phyloP scores from a whole-genome alignment of 2,329 filamentous ascomycete genomes.

The Drechslera avenae region DNA sequence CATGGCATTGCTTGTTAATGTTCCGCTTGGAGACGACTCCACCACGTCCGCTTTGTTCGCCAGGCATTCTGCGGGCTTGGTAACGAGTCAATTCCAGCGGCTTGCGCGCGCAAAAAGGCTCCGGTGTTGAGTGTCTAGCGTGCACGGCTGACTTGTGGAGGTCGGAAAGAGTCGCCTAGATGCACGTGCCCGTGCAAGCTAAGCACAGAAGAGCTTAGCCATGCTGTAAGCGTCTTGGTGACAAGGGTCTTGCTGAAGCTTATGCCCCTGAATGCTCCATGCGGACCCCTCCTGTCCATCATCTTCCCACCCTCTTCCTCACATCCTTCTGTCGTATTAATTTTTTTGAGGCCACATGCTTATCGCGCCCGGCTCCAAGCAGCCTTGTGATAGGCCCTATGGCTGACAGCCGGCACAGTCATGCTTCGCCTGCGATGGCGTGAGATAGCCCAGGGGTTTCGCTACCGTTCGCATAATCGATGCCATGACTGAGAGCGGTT shows the following conservation, averaged over 20 bases:
- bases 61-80: not conserved
- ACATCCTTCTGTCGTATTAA: slow-evolving; percentile 18
- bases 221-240: slow-evolving; percentile 16
- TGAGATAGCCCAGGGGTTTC: slow-evolving; percentile 21
- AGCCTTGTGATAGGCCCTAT: slow-evolving; percentile 16
- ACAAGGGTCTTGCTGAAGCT: slow-evolving; percentile 14
- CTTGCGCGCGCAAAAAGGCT: not conserved
- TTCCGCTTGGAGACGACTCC: not conserved
- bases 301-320: slow-evolving; percentile 12
- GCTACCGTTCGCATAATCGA: slow-evolving; percentile 5
- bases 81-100: not conserved
- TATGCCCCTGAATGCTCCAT: slow-evolving; percentile 14
- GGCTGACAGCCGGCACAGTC: slow-evolving; percentile 14
- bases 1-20: slow-evolving; percentile 35
- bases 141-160: slow-evolving; percentile 11
- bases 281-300: slow-evolving; percentile 24
- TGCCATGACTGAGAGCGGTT: slow-evolving; percentile 22
- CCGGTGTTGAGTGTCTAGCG: slow-evolving; percentile 1
- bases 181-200: slow-evolving; percentile 12
- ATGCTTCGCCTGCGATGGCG: slow-evolving; percentile 22
- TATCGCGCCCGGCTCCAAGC: slow-evolving; percentile 17
- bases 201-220: slow-evolving; percentile 12
- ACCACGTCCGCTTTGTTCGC: not conserved
- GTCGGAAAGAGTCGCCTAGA: slow-evolving; percentile 7
- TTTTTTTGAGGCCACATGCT: slow-evolving; percentile 20